Evolutionary conservation across 805 yeast species (phyloP), one percentile per base, ranked within the genome.

Genomic region (Metahyphopichia silvanorum): DNA sequence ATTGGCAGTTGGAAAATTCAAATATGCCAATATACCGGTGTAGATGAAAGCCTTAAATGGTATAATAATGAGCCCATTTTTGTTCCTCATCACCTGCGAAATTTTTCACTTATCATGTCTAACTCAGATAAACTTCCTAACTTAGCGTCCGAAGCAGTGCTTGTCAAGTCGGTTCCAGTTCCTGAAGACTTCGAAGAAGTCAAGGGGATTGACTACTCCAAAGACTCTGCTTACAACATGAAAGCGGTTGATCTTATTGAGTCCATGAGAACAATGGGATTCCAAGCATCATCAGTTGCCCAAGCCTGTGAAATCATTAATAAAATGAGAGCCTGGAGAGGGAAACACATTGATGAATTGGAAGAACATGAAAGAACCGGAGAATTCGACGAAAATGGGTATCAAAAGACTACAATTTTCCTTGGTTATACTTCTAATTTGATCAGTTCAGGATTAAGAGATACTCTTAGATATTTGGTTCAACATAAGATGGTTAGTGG

Each of bases 341-440:
- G 98, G 34, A 75, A 75, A 37, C 85, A 85, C 49, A 75, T 63
- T 21, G 80, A 77, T 31, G 79, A 74, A 29, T 63, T 84, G 30
- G 81, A 74, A 32, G 94, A 82, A 33, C 86, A 82, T 52, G 74
- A 69, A 46, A 38, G 53, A 32, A 79, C 78, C 35, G 94, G 94
- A 28, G 79, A 76, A 43, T 85, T 83, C 53, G 94, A 85, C 55
- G 87, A 77, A 3, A 65, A 74, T 6, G 94, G 94, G 15, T 72
- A 58, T 46, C 96, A 86, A 57, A 85, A 82, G 53, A 74, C 96
- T 18, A 93, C 98, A 5, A 82, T 93, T 32, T 93, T 93, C 54
- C 70, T 93, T 75, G 99, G 99, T 22, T 93, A 83, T 64, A 93
- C 99, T 27, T 91, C 98, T 7, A 93, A 93, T 61, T 75, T 93